Evolutionary conservation across 2,329 filamentous ascomycete species (phyloP).

Genomic region (Pseudogymnoascus sp.): DNA sequence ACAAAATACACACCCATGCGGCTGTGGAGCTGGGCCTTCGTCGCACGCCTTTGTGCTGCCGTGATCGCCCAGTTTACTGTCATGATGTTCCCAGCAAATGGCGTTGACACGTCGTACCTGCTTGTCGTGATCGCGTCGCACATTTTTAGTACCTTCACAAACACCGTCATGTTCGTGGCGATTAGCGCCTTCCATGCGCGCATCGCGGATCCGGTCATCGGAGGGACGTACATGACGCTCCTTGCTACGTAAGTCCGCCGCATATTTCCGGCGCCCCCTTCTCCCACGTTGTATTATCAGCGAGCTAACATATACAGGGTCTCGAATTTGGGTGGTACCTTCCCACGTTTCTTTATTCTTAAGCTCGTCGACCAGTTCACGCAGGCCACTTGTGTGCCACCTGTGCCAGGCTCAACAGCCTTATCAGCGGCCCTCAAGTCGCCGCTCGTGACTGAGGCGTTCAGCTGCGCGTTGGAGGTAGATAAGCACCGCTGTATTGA

Average conservation of each 20-base stretch:
- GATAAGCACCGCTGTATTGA: constrained; percentile 78
- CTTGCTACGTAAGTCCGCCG: constrained; percentile 76
- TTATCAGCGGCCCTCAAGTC: constrained; percentile 42
- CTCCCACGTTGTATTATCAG: background rate
- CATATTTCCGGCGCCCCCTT: background rate
- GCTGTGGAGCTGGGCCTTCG: constrained; percentile 94
- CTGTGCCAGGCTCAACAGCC: constrained; percentile 38
- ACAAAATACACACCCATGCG: constrained; percentile 90
- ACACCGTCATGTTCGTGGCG: constrained; percentile 97
- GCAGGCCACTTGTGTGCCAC: constrained; percentile 63
- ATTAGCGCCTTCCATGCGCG: constrained; percentile 93
- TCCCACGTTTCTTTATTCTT: constrained; percentile 90
- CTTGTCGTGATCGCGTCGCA: constrained; percentile 83
- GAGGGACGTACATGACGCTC: constrained; percentile 97
- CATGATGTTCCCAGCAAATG: constrained; percentile 71
- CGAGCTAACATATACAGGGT: constrained; percentile 50
- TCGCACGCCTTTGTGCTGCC: constrained; percentile 76
- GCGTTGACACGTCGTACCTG: constrained; percentile 75
- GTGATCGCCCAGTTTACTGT: constrained; percentile 82
- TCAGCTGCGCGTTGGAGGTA: constrained; percentile 76
- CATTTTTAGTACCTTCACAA: constrained; percentile 93
- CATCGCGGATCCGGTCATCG: constrained; percentile 90
- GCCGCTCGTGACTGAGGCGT: constrained; percentile 60
- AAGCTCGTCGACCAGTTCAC: constrained; percentile 91
- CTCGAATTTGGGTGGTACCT: constrained; percentile 94